These are phyloP conservation scores for Podospora pseudocomata DNA, from an alignment of 495 filamentous ascomycete genomes.

Conservation along the genomic window DNA sequence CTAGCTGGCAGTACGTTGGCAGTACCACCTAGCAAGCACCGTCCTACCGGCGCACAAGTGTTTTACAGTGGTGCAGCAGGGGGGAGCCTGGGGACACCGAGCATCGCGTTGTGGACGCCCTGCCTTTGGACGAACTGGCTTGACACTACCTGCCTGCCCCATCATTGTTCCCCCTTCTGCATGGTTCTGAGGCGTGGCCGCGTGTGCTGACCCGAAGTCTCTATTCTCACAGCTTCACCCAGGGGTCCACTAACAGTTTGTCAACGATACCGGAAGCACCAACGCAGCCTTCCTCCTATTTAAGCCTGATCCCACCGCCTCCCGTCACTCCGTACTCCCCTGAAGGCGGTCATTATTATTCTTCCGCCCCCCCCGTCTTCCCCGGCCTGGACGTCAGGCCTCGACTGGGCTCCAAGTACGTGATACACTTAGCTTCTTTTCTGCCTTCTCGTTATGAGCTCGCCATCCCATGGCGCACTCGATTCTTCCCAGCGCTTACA, in stretches of 20 bases:
- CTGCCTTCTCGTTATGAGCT: constrained; percentile 14
- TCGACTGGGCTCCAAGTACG: constrained; percentile 51
- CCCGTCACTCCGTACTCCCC: constrained; percentile 43
- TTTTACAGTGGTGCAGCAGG: constrained; percentile 25
- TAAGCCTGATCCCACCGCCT: constrained; percentile 44
- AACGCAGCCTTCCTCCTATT: constrained; percentile 42
- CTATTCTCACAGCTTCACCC: constrained; percentile 40
- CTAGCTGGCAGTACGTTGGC: constrained; percentile 38
- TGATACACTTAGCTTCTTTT: constrained; percentile 26
- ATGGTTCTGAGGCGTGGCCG: constrained; percentile 26
- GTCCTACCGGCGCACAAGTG: constrained; percentile 40
- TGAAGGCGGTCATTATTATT: constrained; percentile 45
- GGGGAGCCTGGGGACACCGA: neutral
- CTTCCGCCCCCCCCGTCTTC: constrained; percentile 41
- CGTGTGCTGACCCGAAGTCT: constrained; percentile 34
- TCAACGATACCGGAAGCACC: constrained; percentile 44
- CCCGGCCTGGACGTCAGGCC: constrained; percentile 47
- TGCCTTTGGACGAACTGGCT: neutral
- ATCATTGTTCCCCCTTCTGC: constrained; percentile 7
- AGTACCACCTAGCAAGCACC: constrained; percentile 14
- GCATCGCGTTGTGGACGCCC: constrained; percentile 10
- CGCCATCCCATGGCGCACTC: constrained; percentile 29
- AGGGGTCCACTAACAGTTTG: constrained; percentile 43
- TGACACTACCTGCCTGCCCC: constrained; percentile 1
- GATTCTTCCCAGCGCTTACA: constrained; percentile 37